phyloP scores from a whole-genome alignment of 495 filamentous ascomycete genomes.

The Glonium stellatum region DNA sequence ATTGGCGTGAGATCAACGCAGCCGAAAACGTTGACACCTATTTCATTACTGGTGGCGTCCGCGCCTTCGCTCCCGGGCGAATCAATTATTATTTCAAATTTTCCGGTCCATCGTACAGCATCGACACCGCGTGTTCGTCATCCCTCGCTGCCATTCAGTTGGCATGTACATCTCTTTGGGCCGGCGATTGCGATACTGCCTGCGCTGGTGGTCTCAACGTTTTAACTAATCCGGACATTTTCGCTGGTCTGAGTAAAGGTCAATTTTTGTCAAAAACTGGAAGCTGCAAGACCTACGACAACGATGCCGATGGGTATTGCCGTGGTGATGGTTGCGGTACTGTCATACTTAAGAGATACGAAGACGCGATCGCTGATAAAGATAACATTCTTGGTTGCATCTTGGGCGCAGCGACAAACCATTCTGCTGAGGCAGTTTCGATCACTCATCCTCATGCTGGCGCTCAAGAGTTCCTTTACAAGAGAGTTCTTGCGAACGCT shows the following conservation, averaged over 20 bases:
- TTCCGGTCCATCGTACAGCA: conserved; percentile 73
- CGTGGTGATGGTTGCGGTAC: conserved; percentile 42
- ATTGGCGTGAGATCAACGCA: conserved; percentile 87
- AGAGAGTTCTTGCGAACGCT: conserved; percentile 39
- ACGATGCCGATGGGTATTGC: conserved; percentile 45
- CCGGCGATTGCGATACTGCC: conserved; percentile 77
- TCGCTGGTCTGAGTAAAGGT: conserved; percentile 71
- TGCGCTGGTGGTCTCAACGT: conserved; percentile 76
- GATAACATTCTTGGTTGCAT: conserved; percentile 45
- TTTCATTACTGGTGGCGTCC: conserved; percentile 82
- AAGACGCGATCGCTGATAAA: conserved; percentile 44
- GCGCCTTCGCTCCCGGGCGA: conserved; percentile 79
- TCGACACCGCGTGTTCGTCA: conserved; percentile 88
- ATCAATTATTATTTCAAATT: conserved; percentile 90
- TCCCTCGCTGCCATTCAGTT: conserved; percentile 77
- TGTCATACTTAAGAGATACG: conserved; percentile 45
- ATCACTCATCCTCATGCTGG: conserved; percentile 46
- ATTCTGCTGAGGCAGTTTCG: conserved; percentile 40
- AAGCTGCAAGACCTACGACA: conserved; percentile 59
- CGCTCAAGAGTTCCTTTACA: conserved; percentile 42
- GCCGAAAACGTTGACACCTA: conserved; percentile 89
- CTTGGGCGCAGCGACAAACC: conserved; percentile 39
- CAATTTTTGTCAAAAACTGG: conserved; percentile 77
- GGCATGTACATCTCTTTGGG: conserved; percentile 75
- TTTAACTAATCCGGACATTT: conserved; percentile 79